phyloP scores from a whole-genome alignment of 192 early-diverging fungal species.

The Umbelopsis ramanniana region DNA sequence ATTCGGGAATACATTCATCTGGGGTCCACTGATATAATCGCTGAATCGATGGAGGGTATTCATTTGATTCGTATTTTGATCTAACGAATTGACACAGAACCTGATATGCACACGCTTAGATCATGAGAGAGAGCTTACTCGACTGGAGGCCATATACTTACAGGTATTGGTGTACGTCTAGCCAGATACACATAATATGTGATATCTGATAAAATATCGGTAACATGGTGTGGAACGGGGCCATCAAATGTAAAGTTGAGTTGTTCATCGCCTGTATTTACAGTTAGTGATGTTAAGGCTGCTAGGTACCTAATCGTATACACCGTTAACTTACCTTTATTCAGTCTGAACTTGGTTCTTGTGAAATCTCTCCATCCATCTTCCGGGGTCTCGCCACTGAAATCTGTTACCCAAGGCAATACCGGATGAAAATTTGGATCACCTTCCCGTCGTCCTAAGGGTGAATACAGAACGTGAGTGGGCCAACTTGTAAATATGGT shows the following conservation, averaged over 20 bases:
- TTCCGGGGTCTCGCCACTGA: slow-evolving; percentile 50
- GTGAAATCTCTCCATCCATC: slow-evolving; percentile 64
- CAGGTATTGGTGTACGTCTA: slow-evolving; percentile 63
- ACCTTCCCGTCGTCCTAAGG: slow-evolving; percentile 57
- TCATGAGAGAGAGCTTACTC: no score
- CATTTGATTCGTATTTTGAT: slow-evolving; percentile 70
- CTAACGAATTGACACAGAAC: slow-evolving; percentile 69
- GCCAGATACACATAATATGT: slow-evolving; percentile 74
- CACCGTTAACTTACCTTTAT: slow-evolving; percentile 48
- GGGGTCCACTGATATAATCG: slow-evolving; percentile 73
- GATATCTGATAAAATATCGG: slow-evolving; percentile 69
- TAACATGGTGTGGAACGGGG: slow-evolving; percentile 69
- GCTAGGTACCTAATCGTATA: neutral
- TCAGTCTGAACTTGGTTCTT: slow-evolving; percentile 69
- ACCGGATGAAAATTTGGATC: slow-evolving; percentile 74
- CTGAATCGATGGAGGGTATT: slow-evolving; percentile 65
- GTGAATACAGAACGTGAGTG: slow-evolving; percentile 13
- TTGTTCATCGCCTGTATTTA: slow-evolving; percentile 61
- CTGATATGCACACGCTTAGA: slow-evolving; percentile 15
- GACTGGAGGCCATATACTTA: neutral
- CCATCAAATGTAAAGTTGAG: slow-evolving; percentile 72
- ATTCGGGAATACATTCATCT: slow-evolving; percentile 78
- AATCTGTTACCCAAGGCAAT: slow-evolving; percentile 73
- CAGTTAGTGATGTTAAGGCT: neutral
- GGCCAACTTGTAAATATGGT: slow-evolving; percentile 21